A percentile compares a stretch with the other conserved stretches of the same genome.
Conservation (phyloP, 2,329 filamentous ascomycete species). For the Cordyceps cateniannulata region DNA sequence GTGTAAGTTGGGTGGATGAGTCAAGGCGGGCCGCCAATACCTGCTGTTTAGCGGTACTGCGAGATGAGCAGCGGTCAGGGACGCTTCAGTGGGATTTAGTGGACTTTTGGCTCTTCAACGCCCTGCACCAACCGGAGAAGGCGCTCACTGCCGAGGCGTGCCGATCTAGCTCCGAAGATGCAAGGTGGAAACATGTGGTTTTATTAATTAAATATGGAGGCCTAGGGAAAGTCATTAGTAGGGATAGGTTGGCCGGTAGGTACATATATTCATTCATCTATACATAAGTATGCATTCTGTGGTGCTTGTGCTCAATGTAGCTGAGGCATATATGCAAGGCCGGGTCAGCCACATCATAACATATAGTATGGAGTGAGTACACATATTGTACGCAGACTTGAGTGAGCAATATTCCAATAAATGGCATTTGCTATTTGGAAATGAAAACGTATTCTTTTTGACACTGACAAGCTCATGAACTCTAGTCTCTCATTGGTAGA, state of each 20-base stretch:
- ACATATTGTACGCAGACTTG: background rate
- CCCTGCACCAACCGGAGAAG: background rate
- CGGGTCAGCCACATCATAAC: too few species aligned
- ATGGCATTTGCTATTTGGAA: too few species aligned
- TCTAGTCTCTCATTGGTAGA: background rate
- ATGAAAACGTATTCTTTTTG: background rate
- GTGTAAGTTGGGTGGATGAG: conserved; percentile 9
- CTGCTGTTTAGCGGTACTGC: too few species aligned
- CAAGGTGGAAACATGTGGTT: background rate
- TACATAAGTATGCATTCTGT: background rate
- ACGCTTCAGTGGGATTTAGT: background rate
- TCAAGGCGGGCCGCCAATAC: conserved; percentile 6
- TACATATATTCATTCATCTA: background rate
- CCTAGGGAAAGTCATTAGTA: background rate
- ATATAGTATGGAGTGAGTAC: too few species aligned
- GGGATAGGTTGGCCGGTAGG: background rate
- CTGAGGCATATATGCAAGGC: background rate
- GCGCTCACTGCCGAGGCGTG: conserved; percentile 4
- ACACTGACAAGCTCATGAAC: background rate
- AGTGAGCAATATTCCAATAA: too few species aligned
- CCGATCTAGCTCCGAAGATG: conserved; percentile 12
- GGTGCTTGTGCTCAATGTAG: background rate
- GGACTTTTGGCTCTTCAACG: background rate
- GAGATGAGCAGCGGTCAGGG: background rate
- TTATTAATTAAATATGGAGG: background rate